Percentiles rank a stretch among this genome's conserved stretches.
Evolutionary conservation across 257 asterid species (phyloP).

Genomic region (Solanum ahanhuiri): DNA sequence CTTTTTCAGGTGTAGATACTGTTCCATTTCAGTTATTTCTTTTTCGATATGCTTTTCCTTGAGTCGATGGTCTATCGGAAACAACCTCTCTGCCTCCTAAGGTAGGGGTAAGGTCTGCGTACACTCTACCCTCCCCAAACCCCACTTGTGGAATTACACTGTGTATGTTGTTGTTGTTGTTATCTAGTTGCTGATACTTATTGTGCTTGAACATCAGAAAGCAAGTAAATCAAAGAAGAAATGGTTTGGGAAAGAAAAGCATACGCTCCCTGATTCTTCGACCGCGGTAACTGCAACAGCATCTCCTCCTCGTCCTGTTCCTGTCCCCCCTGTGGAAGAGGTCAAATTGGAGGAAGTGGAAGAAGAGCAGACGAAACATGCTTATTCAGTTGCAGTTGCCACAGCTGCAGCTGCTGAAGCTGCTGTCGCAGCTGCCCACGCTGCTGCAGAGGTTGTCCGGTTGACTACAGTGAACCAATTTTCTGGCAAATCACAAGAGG

Average conservation of each 20-base stretch:
- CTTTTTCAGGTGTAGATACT: background rate
- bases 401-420: constrained; percentile 71
- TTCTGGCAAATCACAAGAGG: constrained; percentile 60
- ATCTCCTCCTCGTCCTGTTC: constrained; percentile 32
- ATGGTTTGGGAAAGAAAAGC: constrained; percentile 39
- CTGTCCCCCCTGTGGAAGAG: constrained; percentile 47
- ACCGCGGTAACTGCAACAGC: constrained; percentile 25
- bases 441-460: constrained; percentile 62
- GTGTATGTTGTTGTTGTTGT: background rate
- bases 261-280: constrained; percentile 27
- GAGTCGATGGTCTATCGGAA: background rate
- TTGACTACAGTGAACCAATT: constrained; percentile 27
- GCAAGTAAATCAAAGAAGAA: constrained; percentile 17
- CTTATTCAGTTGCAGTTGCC: constrained; percentile 59
- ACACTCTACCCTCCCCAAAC: background rate
- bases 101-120: background rate
- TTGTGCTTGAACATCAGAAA: constrained; percentile 30
- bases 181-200: background rate
- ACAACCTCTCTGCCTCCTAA: background rate
- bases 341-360: constrained; percentile 40
- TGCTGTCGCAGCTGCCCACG: constrained; percentile 65
- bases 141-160: background rate
- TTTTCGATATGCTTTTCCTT: background rate
- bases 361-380: constrained; percentile 52
- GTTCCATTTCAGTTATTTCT: background rate